Evolutionary conservation across 2,329 filamentous ascomycete genomes (phyloP).

Genomic region (Berkeleyomyces rouxiae): DNA sequence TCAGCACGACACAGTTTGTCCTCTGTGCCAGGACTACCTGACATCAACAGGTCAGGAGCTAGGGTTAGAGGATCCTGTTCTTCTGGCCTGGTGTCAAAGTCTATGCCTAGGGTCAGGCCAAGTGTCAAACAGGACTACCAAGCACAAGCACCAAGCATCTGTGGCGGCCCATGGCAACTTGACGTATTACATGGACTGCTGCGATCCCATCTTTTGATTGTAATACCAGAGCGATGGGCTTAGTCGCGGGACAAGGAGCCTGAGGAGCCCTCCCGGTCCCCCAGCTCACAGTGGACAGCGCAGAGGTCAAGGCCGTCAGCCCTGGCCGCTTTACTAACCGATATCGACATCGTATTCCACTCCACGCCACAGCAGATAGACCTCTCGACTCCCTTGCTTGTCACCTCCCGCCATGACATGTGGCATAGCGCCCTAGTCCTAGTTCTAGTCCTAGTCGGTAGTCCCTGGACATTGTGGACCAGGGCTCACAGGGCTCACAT

Average conservation of each 20-base stretch:
- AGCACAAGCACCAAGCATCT: neutral
- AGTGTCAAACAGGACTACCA: neutral
- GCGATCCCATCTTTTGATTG: too few species aligned
- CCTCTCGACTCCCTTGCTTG: slow-evolving; percentile 1
- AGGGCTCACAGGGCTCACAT: too few species aligned
- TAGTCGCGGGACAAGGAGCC: too few species aligned
- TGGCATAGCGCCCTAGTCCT: neutral
- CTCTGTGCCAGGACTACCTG: neutral
- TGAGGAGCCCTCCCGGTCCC: too few species aligned
- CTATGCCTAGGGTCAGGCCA: neutral
- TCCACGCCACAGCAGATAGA: neutral
- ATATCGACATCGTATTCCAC: too few species aligned
- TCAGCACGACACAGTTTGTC: too few species aligned
- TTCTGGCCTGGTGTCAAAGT: neutral
- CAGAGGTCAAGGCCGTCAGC: too few species aligned
- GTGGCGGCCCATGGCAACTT: neutral
- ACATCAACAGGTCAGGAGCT: too few species aligned
- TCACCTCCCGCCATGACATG: slow-evolving; percentile 1
- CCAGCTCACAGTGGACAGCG: too few species aligned
- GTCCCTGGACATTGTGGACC: neutral
- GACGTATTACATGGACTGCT: neutral
- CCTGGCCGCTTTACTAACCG: too few species aligned
- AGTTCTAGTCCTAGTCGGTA: neutral
- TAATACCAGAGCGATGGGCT: too few species aligned
- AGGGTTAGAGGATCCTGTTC: too few species aligned